Evolutionary conservation across 2,329 filamentous ascomycete genomes (phyloP).

Genomic region (Moelleriella libera): DNA sequence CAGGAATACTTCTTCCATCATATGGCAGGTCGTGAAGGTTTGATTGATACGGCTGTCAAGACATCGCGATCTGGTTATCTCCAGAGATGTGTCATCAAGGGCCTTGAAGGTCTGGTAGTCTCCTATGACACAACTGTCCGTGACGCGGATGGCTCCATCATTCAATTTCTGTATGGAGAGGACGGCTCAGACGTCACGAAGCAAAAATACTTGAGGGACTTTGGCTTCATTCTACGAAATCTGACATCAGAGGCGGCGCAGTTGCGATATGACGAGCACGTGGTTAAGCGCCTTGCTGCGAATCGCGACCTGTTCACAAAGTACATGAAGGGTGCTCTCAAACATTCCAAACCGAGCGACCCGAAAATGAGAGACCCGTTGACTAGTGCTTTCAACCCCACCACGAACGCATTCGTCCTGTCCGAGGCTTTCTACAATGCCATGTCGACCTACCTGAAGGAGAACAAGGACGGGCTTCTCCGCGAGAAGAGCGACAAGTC

Average conservation of each 20-base stretch:
- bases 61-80: conserved; percentile 94
- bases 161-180: conserved; percentile 95
- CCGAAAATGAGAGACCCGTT: conserved; percentile 59
- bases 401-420: conserved; percentile 67
- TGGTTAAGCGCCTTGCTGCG: conserved; percentile 29
- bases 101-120: conserved; percentile 87
- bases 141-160: conserved; percentile 81
- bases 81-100: conserved; percentile 94
- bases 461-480: conserved; percentile 52
- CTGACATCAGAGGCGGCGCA: conserved; percentile 66
- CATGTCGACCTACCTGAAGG: conserved; percentile 64
- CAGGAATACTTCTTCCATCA: conserved; percentile 99
- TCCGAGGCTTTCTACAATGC: conserved; percentile 73
- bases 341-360: conserved; percentile 46
- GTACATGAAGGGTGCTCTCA: conserved; percentile 70
- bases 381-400: conserved; percentile 57
- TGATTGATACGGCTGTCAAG: conserved; percentile 98
- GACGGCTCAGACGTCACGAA: conserved; percentile 92
- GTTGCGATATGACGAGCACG: conserved; percentile 48
- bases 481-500: conserved; percentile 25
- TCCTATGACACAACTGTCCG: conserved; percentile 90
- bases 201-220: conserved; percentile 80
- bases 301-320: conserved; percentile 51
- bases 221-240: conserved; percentile 82
- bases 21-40: conserved; percentile 95